Conservation (phyloP, 305 asterid genomes). For the Fraxinus dipetala region DNA sequence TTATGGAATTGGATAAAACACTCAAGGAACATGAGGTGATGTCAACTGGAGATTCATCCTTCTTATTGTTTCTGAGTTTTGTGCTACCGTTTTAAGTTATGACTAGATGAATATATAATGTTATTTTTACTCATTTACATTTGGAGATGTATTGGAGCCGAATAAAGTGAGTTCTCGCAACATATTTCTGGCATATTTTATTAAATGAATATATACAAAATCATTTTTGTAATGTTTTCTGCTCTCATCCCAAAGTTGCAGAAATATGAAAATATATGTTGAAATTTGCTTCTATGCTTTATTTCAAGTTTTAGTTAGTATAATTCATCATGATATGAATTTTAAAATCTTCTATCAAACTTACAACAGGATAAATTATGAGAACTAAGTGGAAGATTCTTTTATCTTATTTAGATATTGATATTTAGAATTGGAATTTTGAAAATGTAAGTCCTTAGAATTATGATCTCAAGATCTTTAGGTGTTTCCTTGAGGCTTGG, state of each 20-base stretch:
- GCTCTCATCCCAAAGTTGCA: not conserved
- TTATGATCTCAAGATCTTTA: not conserved
- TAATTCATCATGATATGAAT: constrained; percentile 2
- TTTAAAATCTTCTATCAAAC: not conserved
- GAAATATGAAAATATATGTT: not conserved
- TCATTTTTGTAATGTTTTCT: not conserved
- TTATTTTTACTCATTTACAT: constrained; percentile 6
- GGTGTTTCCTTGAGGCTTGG: constrained; percentile 19
- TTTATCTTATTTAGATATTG: not conserved
- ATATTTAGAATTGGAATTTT: not conserved
- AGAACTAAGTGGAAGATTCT: not conserved
- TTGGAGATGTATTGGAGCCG: no score
- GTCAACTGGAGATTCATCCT: not conserved
- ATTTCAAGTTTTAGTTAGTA: not conserved
- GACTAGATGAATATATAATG: not conserved
- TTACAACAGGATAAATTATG: not conserved
- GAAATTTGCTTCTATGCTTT: not conserved
- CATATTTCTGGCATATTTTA: not conserved
- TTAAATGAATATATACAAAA: constrained; percentile 3
- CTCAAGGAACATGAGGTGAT: constrained; percentile 86
- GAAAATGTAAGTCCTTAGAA: not conserved
- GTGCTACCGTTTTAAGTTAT: constrained; percentile 2
- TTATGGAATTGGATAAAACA: constrained; percentile 63
- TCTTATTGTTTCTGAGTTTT: not conserved
- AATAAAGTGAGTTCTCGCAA: constrained; percentile 2